Percentiles rank a stretch among this genome's conserved stretches.
These are phyloP conservation scores for Pulveroboletus sp. DNA, from an alignment of 768 basidiomycete genomes.

Conservation along the genomic window DNA sequence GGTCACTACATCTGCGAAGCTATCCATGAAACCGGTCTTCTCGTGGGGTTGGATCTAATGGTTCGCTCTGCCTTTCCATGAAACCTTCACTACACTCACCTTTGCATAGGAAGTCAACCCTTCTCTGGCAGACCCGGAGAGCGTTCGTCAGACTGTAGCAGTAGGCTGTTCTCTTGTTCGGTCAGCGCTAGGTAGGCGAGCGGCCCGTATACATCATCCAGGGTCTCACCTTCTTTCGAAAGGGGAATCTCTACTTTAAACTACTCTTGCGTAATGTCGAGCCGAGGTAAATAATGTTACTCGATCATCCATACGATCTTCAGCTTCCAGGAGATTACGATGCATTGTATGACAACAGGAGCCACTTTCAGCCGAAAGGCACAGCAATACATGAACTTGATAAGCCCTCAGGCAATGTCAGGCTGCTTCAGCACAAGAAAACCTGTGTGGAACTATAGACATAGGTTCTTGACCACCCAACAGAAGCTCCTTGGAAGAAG, in stretches of 20 bases:
- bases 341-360: no score
- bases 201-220: not conserved
- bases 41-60: slow-evolving; percentile 94
- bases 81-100: slow-evolving; percentile 4
- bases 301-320: not conserved
- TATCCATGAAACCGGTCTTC: slow-evolving; percentile 84
- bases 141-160: slow-evolving; percentile 83
- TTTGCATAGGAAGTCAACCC: slow-evolving; percentile 86
- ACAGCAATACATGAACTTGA: no score
- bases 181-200: slow-evolving; percentile 66
- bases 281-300: not conserved
- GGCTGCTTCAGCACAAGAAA: not conserved
- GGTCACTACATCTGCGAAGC: slow-evolving; percentile 98
- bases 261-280: slow-evolving; percentile 1
- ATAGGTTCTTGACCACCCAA: not conserved
- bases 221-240: slow-evolving; percentile 6
- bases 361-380: not conserved
- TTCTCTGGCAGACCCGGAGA: slow-evolving; percentile 69
- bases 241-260: slow-evolving; percentile 34
- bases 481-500: not conserved
- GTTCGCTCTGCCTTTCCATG: slow-evolving; percentile 37
- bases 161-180: slow-evolving; percentile 85
- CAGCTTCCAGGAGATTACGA: not conserved
- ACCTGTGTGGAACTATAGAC: not conserved
- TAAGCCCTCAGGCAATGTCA: not conserved